phyloP scores from a whole-genome alignment of 257 asterid species.

The Leonotis leonurus region DNA sequence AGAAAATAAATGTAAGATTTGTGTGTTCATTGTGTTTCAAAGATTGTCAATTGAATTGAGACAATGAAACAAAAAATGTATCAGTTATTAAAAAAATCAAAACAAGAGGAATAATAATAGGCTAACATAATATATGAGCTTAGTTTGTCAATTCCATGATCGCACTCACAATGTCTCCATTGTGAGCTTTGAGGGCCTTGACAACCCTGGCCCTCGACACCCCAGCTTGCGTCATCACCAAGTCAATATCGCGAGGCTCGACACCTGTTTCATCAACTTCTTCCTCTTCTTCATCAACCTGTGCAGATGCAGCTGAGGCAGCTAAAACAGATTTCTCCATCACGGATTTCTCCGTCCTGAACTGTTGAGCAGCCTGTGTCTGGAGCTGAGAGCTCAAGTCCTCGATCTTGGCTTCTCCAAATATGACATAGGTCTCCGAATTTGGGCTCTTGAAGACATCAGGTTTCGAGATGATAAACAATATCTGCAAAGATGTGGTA shows the following conservation, averaged over 20 bases:
- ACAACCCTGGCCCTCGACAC: constrained; percentile 65
- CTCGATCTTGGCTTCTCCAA: constrained; percentile 91
- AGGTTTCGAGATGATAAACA: constrained; percentile 82
- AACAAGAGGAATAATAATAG: not conserved
- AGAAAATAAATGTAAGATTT: not conserved
- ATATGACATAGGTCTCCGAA: constrained; percentile 72
- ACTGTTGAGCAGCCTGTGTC: constrained; percentile 89
- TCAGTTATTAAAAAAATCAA: constrained; percentile 19
- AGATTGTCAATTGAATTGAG: not conserved
- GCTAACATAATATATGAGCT: not conserved
- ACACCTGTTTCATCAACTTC: constrained; percentile 64
- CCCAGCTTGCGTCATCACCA: constrained; percentile 75
- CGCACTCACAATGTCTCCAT: constrained; percentile 86
- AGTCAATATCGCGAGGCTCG: constrained; percentile 54
- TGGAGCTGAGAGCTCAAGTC: constrained; percentile 93
- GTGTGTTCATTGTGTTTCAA: not conserved
- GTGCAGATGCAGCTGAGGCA: constrained; percentile 29
- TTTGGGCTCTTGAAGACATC: constrained; percentile 92
- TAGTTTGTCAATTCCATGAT: constrained; percentile 82
- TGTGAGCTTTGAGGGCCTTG: constrained; percentile 63
- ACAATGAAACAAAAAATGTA: constrained; percentile 9
- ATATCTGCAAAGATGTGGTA: constrained; percentile 34
- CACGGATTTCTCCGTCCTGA: constrained; percentile 60
- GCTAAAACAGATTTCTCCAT: constrained; percentile 50
- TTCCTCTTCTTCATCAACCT: constrained; percentile 63